phyloP scores from a whole-genome alignment of 129 eudicot genomes.

The Lactuca sativa region DNA sequence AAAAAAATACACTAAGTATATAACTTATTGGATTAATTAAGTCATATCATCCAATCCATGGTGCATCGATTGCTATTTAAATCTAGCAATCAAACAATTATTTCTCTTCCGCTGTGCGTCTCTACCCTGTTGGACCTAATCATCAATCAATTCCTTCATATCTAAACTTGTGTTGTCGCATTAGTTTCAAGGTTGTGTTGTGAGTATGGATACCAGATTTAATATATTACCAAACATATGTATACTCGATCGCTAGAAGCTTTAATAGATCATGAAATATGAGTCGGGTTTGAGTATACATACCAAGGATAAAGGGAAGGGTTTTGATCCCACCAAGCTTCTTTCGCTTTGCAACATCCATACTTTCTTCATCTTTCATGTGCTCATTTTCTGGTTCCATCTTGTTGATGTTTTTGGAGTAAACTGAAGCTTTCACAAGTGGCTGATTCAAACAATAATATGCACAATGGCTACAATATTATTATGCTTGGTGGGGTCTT shows the following conservation, averaged over 20 bases:
- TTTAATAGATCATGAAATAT: not conserved
- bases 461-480: not conserved
- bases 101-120: too few species aligned
- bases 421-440: not conserved
- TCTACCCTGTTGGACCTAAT: too few species aligned
- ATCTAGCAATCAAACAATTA: too few species aligned
- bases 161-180: too few species aligned
- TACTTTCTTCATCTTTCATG: slow-evolving; percentile 12
- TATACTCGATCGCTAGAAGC: too few species aligned
- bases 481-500: slow-evolving; percentile 17
- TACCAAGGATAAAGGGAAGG: slow-evolving; percentile 41
- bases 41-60: not conserved
- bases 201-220: too few species aligned
- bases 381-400: slow-evolving; percentile 27
- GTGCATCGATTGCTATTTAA: not conserved
- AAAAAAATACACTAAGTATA: too few species aligned
- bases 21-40: too few species aligned
- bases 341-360: slow-evolving; percentile 20
- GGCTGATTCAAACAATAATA: not conserved
- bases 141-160: too few species aligned
- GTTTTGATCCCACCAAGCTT: slow-evolving; percentile 47
- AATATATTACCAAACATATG: too few species aligned
- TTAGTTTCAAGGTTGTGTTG: too few species aligned
- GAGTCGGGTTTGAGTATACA: slow-evolving; percentile 7
- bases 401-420: slow-evolving; percentile 18